Base-by-base conservation (phyloP, 1,284 basidiomycete species). In the Schizophyllum commune region DNA sequence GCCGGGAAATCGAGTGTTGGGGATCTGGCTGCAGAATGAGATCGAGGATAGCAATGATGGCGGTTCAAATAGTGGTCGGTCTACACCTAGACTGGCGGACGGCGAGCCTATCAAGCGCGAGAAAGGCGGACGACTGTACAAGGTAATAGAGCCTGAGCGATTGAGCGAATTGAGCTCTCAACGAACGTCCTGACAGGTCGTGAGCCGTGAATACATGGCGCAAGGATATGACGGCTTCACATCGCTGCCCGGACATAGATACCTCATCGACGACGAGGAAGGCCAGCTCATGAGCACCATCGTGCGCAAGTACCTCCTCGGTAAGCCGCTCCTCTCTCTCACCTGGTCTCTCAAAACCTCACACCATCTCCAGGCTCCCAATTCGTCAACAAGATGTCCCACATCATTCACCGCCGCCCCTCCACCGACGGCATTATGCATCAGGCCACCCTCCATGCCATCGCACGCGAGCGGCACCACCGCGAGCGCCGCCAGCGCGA, bases 291-390 rank as follows among this genome's bases (percentile, higher is more conserved):
- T 93, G 84, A 91, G 88, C 69, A 77, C 81, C 20, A 85, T 96
- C 60, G 89, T 96, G 27, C 82, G 94, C 65, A 90, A 89, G 67
- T 96, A 94, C 72, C 76, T 96, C 4, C 80, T 96, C 27, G 94
- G 93, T 91, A 64, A 62, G 84, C 70, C 13, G 11, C 60, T 47
- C 39, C 13, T 3, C 13, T 47, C 3, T 17, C 13, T 17, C 13
- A 3, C 39, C 13, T 47, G 9, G 39, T 17, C 39, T 47, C 55
- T 21, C 21, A 55, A 20, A 27, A 27, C 27, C 58, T 47, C 27
- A 39, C 19, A 20, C 13, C 39, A 21, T n/a, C 33, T 59, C 39
- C 19, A 61, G 88, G 89, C 5, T 82, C 83, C 22, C 83, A 83
- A 56, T 91, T 84, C 63, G 82, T 91, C 60, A 85, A 86, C 68